Evolutionary conservation across 2,329 filamentous ascomycete genomes (phyloP), one percentile per base, ranked within the genome.

Genomic region (Graphilbum ipis-grandicollis): DNA sequence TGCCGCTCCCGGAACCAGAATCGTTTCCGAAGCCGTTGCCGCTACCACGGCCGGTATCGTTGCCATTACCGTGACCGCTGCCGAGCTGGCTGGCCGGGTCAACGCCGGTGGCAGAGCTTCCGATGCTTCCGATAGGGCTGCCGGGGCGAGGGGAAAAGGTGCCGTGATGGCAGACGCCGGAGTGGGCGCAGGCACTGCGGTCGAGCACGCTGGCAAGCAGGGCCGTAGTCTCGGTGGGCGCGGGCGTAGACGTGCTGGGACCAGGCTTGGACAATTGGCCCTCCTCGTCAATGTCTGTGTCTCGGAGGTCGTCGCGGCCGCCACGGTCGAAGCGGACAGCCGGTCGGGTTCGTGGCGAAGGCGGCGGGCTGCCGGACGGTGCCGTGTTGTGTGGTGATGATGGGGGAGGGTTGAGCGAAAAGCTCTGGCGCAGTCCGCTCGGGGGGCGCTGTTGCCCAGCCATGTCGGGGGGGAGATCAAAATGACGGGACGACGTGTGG

Each of bases 131-230:
- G 9, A 53, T 45, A 4, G 65, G 63, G 35, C 66, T 71, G 33
- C 57, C 58, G 1, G 78, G 67, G 28, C 73, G 62, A 2, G 80
- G 77, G 31, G 80, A 84, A 50, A 86, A 83, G 14, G 79, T 80
- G 47, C 81, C 82, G 57, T 90, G 79, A 47, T 68, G 66, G 59
- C 76, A 83, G 37, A 54, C 52, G 17, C 63, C 65, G 9, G 61
- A 54, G 44, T 68, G 63, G 5, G 54, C 56, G 23, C 47, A 53
- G 28, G 59, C 54, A 39, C 47, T 46, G 38, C 54, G 48, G 39
- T 58, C 45, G 30, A 55, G 46, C 35, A 53, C 40, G 19, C 48
- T 43, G 8, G 51, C 49, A 12, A 71, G 56, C 19, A 76, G 53
- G 3, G 66, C 59, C 2, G 69, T 71, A 3, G 59, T 62, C 46